phyloP scores from a whole-genome alignment of 306 rosid species.

The Lithocarpus polystachyus region DNA sequence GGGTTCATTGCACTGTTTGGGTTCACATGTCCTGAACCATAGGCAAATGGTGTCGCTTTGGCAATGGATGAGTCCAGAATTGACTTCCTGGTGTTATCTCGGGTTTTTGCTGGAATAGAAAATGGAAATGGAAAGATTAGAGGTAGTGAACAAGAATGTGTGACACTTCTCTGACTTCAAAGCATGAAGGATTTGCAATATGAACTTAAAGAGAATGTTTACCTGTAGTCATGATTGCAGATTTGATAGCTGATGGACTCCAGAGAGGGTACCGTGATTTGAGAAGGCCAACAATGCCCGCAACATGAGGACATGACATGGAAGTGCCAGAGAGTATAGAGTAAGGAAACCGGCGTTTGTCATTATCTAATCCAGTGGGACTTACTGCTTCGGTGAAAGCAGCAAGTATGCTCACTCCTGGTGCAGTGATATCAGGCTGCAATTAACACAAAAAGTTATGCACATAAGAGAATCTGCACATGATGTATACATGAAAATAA shows the following conservation, averaged over 20 bases:
- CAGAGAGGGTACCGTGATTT: slow-evolving; percentile 50
- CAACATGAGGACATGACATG: slow-evolving; percentile 63
- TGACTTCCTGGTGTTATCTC: slow-evolving; percentile 11
- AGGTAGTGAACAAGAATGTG: neutral
- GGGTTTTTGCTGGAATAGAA: slow-evolving; percentile 32
- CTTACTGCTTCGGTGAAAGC: slow-evolving; percentile 22
- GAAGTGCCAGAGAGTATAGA: slow-evolving; percentile 43
- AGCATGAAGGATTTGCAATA: neutral
- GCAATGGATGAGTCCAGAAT: neutral
- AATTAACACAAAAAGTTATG: slow-evolving; percentile 1
- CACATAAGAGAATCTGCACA: neutral
- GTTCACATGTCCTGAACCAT: slow-evolving; percentile 53
- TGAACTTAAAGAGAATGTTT: neutral
- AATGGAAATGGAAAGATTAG: neutral
- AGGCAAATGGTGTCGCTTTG: slow-evolving; percentile 45
- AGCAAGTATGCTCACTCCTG: slow-evolving; percentile 47
- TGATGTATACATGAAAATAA: neutral
- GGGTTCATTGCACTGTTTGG: slow-evolving; percentile 59
- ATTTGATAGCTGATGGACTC: slow-evolving; percentile 66
- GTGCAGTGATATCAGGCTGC: slow-evolving; percentile 66
- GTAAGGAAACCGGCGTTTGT: slow-evolving; percentile 34
- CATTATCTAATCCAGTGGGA: slow-evolving; percentile 18
- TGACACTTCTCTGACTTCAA: neutral
- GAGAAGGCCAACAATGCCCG: slow-evolving; percentile 52
- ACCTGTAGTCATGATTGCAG: slow-evolving; percentile 76